Evolutionary conservation across 345 rosid species (phyloP).

Genomic region (Barbarea vulgaris): DNA sequence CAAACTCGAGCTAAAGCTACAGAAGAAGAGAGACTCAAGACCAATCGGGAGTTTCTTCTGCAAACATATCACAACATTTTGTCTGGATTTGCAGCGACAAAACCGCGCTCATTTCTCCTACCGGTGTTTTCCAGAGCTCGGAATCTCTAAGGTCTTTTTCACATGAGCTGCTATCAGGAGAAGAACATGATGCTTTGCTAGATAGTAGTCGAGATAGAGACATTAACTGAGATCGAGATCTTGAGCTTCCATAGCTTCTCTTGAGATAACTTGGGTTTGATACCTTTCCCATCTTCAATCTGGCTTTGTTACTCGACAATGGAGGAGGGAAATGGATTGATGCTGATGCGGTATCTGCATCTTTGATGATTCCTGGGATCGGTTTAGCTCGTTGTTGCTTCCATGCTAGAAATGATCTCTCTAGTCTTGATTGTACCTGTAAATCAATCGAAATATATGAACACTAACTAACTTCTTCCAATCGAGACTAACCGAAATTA

Average conservation of each 20-base stretch:
- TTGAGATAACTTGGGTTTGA: conserved; percentile 18
- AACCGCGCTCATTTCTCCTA: conserved; percentile 47
- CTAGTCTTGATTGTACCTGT: conserved; percentile 68
- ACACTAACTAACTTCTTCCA: neutral
- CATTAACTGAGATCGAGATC: conserved; percentile 52
- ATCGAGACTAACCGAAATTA: neutral
- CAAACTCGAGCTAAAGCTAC: conserved; percentile 25
- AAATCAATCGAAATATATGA: neutral
- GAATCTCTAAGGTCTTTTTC: conserved; percentile 32
- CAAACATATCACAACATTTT: conserved; percentile 34
- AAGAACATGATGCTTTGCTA: conserved; percentile 30
- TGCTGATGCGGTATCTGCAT: conserved; percentile 17
- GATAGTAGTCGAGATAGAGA: conserved; percentile 48
- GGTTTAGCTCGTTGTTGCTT: conserved; percentile 44
- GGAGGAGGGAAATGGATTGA: conserved; percentile 52
- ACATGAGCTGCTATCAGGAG: neutral
- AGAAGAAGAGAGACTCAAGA: conserved; percentile 31
- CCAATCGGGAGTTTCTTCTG: conserved; percentile 32
- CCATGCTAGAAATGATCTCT: conserved; percentile 54
- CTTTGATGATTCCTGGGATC: conserved; percentile 29
- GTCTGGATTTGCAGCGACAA: conserved; percentile 58
- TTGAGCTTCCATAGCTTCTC: conserved; percentile 41
- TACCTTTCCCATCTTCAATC: conserved; percentile 47
- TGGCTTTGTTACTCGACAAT: conserved; percentile 30
- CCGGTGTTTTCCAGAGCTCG: conserved; percentile 48